Evolutionary conservation across 306 rosid species (phyloP), one percentile per base, ranked within the genome.

Genomic region (Sophora flavescens): DNA sequence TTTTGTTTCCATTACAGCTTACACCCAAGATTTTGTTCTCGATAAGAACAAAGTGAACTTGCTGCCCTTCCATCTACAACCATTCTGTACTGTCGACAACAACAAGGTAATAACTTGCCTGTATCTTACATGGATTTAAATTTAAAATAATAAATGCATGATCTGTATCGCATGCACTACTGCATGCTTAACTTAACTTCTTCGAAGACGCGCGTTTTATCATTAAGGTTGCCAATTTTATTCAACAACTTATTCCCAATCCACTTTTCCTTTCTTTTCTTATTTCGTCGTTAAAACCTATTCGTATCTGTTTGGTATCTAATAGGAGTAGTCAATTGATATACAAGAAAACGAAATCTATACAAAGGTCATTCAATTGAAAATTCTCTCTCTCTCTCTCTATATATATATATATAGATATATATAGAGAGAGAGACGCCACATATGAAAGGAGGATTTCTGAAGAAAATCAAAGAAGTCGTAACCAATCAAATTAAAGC

Each of bases 31-130:
- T 6, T 74, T 32, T 45, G 7, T 57, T 50, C 13, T 80, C 84
- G 79, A 75, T 75, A 53, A 75, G 84, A 79, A 45, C 76, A 38
- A 75, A 30, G 70, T 61, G 42, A 78, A 57, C 65, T 35, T 68
- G 22, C 33, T 68, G 22, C 33, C 80, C 69, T 70, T 65, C 41
- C 70, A 50, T 36, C 60, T 39, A 28, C 77, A 16, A 22, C 57
- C 11, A 68, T 60, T 30, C 33, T 14, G 22, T 22, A 22, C 22
- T 0, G 22, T 53, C 47, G 77, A 70, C 65, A 32, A 67, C 45
- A 73, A 50, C 86, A 72, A 82, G 72, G 68, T 26, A 66, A 26
- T 66, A 54, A 9, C 52, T 77, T 70, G 50, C 44, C 10, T 35
- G 3, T 38, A 5, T 63, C n/a, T 17, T 10, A 18, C 28, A 65